Evolutionary conservation across 768 basidiomycete species (phyloP).

Genomic region (Tricholoma furcatifolium): DNA sequence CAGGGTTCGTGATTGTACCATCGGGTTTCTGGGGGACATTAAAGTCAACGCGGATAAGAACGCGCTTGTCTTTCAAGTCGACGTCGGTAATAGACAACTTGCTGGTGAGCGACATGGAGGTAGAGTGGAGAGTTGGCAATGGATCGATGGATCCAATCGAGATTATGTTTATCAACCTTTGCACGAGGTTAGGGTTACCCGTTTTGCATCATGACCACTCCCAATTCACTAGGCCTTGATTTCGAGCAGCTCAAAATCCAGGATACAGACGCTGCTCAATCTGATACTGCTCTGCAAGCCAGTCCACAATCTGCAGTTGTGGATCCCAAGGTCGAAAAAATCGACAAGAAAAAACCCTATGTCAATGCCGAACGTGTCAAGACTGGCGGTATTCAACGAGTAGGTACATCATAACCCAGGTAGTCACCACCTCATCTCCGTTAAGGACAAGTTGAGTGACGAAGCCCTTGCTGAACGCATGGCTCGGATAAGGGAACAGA

Average conservation of each 20-base stretch:
- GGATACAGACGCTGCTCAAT: constrained; percentile 18
- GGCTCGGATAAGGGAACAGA: constrained; percentile 61
- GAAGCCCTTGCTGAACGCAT: constrained; percentile 61
- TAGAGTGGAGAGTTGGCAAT: constrained; percentile 18
- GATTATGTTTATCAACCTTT: constrained; percentile 14
- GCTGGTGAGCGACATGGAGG: constrained; percentile 88
- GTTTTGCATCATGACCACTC: constrained; percentile 34
- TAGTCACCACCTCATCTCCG: constrained; percentile 10
- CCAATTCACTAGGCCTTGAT: constrained; percentile 73
- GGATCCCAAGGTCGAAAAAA: constrained; percentile 44
- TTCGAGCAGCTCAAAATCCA: constrained; percentile 50
- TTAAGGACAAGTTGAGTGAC: constrained; percentile 38
- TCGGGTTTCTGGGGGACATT: constrained; percentile 85
- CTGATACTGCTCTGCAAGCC: background rate
- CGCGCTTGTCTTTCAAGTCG: constrained; percentile 82
- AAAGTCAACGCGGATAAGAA: constrained; percentile 95
- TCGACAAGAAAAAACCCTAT: constrained; percentile 68
- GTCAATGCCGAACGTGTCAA: constrained; percentile 82
- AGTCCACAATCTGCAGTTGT: constrained; percentile 11
- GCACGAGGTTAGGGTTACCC: constrained; percentile 29
- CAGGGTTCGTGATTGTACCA: constrained; percentile 93
- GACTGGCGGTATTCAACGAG: constrained; percentile 75
- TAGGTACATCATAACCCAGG: constrained; percentile 29
- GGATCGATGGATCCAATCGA: constrained; percentile 7
- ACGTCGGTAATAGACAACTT: constrained; percentile 93